Percentiles rank a stretch among this genome's conserved stretches.
phyloP scores from a whole-genome alignment of 768 basidiomycete species.

The Coprinopsis cinerea region DNA sequence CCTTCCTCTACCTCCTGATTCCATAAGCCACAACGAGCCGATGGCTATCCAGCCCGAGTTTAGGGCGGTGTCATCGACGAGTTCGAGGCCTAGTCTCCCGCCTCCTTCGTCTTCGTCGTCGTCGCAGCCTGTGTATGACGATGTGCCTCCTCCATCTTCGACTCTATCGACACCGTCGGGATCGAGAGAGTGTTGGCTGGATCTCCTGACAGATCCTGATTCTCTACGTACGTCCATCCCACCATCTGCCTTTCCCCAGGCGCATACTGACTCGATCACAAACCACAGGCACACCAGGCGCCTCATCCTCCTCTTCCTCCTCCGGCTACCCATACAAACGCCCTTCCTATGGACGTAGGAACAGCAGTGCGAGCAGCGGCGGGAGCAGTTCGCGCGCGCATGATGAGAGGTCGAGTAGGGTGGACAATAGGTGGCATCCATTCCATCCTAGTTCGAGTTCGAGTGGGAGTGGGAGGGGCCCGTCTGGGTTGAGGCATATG shows the following conservation, averaged over 20 bases:
- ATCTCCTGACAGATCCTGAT: neutral
- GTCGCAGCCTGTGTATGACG: no score
- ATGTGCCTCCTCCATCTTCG: neutral
- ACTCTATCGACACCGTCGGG: neutral
- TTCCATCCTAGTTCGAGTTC: neutral
- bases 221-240: conserved; percentile 1
- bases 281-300: neutral
- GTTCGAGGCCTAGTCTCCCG: neutral
- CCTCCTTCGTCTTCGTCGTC: neutral
- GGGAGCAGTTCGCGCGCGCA: neutral
- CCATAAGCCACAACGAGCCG: neutral
- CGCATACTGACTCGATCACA: neutral
- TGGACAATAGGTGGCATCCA: neutral
- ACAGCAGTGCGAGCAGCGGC: neutral
- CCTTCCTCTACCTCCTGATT: neutral
- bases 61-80: no score
- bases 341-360: neutral
- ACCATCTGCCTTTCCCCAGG: neutral
- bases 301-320: neutral
- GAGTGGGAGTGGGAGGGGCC: neutral
- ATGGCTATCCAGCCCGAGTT: neutral
- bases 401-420: neutral
- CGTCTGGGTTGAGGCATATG: neutral
- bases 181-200: conserved; percentile 1
- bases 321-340: neutral